A percentile compares a stretch with the other conserved stretches of the same genome.
Conservation (phyloP, 2,329 filamentous ascomycete species). For the Didymosphaeria variabile region DNA sequence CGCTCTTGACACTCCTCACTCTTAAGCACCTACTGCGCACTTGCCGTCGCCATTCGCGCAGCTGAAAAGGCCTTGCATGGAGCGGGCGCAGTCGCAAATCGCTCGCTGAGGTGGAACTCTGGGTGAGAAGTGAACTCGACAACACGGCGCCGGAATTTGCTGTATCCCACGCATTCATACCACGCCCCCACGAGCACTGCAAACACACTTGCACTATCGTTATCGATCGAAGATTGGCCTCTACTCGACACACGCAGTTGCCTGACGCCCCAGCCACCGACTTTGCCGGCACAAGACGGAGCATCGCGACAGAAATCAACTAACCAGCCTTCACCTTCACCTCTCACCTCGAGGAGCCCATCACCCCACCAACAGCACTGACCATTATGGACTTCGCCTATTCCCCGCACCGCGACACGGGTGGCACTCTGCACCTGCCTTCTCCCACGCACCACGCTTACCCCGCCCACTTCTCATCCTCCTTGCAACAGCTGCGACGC, state of each 20-base stretch:
- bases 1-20: constrained; percentile 19
- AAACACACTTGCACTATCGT: constrained; percentile 34
- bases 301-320: constrained; percentile 17
- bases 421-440: constrained; percentile 84
- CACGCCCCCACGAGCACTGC: constrained; percentile 25
- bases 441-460: constrained; percentile 81
- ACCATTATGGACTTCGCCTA: constrained; percentile 58
- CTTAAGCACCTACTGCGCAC: constrained; percentile 18
- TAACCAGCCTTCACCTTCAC: constrained; percentile 24
- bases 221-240: constrained; percentile 36
- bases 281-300: constrained; percentile 18
- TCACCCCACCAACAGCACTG: constrained; percentile 18
- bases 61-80: constrained; percentile 48
- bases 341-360: constrained; percentile 20
- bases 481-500: constrained; percentile 82
- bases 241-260: constrained; percentile 32
- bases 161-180: constrained; percentile 43
- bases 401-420: constrained; percentile 61
- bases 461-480: constrained; percentile 70
- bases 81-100: constrained; percentile 35
- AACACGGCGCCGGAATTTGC: constrained; percentile 21
- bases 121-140: constrained; percentile 32
- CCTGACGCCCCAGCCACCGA: constrained; percentile 21
- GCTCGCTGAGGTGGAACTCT: constrained; percentile 45
- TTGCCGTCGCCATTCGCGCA: constrained; percentile 2